Base-by-base conservation (phyloP, 2,329 filamentous ascomycete genomes). In the Clonostachys byssicola region DNA sequence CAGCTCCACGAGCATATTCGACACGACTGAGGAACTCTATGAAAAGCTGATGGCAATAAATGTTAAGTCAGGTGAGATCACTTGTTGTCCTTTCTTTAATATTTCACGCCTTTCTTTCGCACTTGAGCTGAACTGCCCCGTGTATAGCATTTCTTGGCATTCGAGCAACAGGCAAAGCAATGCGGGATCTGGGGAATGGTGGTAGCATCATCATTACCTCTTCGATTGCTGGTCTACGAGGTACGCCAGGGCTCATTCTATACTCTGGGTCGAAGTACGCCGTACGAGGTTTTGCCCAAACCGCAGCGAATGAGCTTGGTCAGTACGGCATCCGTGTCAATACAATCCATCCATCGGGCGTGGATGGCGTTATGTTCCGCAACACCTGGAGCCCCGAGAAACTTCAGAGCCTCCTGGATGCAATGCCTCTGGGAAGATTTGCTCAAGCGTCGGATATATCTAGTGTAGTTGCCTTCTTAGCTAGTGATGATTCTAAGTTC, bases 261-360 rank as follows among this genome's bases (percentile, higher is more conserved):
- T 46, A 46, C 44, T 39, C 44, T 13, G 44, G 34, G 16, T 40
- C 44, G 6, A 46, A 46, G 44, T 46, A 46, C 44, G 44, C 44
- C 9, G 12, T 46, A n/a, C 35, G 44, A 40, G 44, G 44, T 38
- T 46, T 46, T 38, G 40, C 40, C 35, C n/a, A 38, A 16, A 46
- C 44, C 5, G 44, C 44, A 5, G 34, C 34, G 34, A 10, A 10
- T n/a, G 34, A 36, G 34, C 34, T 36, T n/a, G 34, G 34, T 36
- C 34, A 10, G 10, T 36, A 36, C 34, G 34, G 34, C 10, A 36
- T 36, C 34, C 34, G 34, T 36, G 34, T 36, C 34, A 36, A 36
- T n/a, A 36, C 34, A n/a, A 10, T 36, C 34, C 34, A 36, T 36
- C 34, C 34, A n/a, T 10, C 10, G 10, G 34, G 34, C 10, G n/a